Evolutionary conservation across 2,329 filamentous ascomycete genomes (phyloP), one percentile per base, ranked within the genome.

Genomic region (Thermomyces lanuginosus): DNA sequence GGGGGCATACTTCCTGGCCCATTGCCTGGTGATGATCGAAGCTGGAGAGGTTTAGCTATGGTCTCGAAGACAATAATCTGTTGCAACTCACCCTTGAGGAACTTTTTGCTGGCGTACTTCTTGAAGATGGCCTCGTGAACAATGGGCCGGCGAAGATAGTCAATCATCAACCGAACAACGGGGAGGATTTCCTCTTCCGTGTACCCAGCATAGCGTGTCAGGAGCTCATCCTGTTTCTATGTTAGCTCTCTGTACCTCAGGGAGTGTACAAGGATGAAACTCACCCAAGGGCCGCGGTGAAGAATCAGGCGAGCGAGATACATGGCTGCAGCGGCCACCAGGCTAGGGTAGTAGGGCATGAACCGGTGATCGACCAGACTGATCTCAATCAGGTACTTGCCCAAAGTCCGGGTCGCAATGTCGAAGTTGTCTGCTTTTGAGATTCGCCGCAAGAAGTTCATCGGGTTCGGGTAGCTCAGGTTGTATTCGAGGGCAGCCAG

Each of bases 371-470:
- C 89, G 15, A 98, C 66, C 38, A 93, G 72, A 52, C 82, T 89
- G 47, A 98, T 93, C 62, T 98, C 89, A 61, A 92, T 82, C 24
- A 98, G 66, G 54, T 95, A 98, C 61, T 98, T 98, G 54, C 82
- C 89, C 33, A 98, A 71, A 24, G 89, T 98, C 44, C 89, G 80
- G 34, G 84, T 92, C 55, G 93, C 82, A 45, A 95, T 92, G 56
- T 98, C 86, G 59, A 98, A 98, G 64, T 92, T 89, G 61, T 98
- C 91, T 46, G 89, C 91, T 66, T 98, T 98, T 35, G 86, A 95
- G 56, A 98, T 92, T 41, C 91, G 80, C 38, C 89, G 81, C 34
- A 98, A 72, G 63, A 98, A 98, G 68, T 98, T 98, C 89, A 98
- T 98, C 12, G 89, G 89, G 58, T 98, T 98, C 30, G 89, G 89